phyloP scores from a whole-genome alignment of 106 monocot genomes.

The Phalaenopsis equestris region DNA sequence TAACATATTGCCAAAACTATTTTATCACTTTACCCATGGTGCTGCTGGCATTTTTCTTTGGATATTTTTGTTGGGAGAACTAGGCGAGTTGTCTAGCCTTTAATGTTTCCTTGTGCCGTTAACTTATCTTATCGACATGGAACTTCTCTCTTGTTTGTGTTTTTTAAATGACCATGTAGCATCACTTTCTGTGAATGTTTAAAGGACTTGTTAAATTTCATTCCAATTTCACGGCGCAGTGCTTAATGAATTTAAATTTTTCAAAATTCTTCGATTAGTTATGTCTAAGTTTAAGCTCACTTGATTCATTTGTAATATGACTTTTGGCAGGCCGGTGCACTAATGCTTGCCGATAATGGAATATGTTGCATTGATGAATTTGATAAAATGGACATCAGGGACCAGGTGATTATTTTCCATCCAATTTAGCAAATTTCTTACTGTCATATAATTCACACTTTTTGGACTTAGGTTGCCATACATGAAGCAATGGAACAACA shows the following conservation, averaged over 20 bases:
- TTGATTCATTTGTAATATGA: conserved; percentile 6
- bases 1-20: neutral
- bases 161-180: neutral
- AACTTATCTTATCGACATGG: neutral
- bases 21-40: neutral
- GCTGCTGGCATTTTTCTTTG: neutral
- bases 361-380: conserved; percentile 99
- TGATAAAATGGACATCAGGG: conserved; percentile 97
- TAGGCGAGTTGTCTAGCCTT: neutral
- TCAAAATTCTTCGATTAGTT: neutral
- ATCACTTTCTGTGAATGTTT: neutral
- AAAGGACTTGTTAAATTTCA: neutral
- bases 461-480: conserved; percentile 71
- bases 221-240: neutral
- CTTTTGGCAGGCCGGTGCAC: conserved; percentile 71
- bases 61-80: neutral
- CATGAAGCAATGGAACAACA: conserved; percentile 99
- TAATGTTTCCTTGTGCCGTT: neutral
- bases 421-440: neutral
- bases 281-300: neutral
- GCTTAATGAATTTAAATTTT: neutral
- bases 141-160: neutral
- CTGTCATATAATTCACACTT: neutral
- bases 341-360: conserved; percentile 99
- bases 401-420: conserved; percentile 54